Conservation (phyloP, 2,329 filamentous ascomycete species). For the Fusarium marasasianum region DNA sequence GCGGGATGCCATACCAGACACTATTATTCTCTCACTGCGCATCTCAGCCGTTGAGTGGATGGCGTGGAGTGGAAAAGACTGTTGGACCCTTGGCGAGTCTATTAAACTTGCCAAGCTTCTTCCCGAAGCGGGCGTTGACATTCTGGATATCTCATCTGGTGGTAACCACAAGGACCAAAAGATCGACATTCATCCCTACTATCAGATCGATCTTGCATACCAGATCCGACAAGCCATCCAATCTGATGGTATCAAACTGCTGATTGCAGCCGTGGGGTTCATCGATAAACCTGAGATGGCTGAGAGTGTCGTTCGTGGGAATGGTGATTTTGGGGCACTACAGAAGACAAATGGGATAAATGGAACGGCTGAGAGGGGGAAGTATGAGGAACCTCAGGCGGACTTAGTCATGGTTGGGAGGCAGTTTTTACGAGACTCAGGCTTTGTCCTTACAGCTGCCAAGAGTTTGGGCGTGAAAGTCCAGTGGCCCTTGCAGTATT, state of each 20-base stretch:
- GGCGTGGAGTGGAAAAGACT: conserved; percentile 55
- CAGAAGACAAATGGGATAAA: rapidly evolving
- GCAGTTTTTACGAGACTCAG: conserved; percentile 83
- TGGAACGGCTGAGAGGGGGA: conserved; percentile 51
- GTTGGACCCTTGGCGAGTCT: conserved; percentile 72
- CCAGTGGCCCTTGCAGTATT: conserved; percentile 75
- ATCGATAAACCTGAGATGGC: conserved; percentile 77
- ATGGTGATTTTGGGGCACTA: rapidly evolving
- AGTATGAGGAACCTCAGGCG: conserved; percentile 54
- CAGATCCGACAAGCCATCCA: conserved; percentile 73
- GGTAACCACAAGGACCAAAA: conserved; percentile 72
- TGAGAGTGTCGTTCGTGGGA: conserved; percentile 26
- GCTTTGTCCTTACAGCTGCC: conserved; percentile 77
- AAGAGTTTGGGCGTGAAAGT: conserved; percentile 75
- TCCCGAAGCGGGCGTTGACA: conserved; percentile 77
- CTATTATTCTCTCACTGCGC: conserved; percentile 66
- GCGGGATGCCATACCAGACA: conserved; percentile 61
- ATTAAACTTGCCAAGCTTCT: conserved; percentile 59
- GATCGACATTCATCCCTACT: conserved; percentile 69
- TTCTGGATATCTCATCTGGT: conserved; percentile 83
- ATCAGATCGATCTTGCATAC: conserved; percentile 78
- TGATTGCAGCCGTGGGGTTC: conserved; percentile 78
- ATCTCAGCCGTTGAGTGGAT: conserved; percentile 71
- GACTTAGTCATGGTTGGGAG: conserved; percentile 78
- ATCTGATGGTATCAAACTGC: conserved; percentile 58